These are phyloP conservation scores for Ceratocystis papillata DNA, from an alignment of 2,329 filamentous ascomycete genomes.

Conservation along the genomic window DNA sequence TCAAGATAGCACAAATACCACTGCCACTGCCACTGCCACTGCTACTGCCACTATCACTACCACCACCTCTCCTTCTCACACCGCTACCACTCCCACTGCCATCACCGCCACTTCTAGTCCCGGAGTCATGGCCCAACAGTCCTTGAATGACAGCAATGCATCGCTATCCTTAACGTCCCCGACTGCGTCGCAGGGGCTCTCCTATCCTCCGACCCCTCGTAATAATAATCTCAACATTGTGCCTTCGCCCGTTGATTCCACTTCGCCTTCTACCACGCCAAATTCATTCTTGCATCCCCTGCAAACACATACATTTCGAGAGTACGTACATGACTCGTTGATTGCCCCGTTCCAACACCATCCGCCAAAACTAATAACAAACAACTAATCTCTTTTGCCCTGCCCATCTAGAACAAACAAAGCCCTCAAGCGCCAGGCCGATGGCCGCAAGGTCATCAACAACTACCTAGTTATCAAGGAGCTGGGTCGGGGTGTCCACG, in stretches of 20 bases:
- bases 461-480: slow-evolving; percentile 96
- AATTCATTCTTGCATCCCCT: slow-evolving; percentile 59
- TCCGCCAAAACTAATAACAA: not conserved
- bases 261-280: slow-evolving; percentile 34
- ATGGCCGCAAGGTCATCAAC: slow-evolving; percentile 92
- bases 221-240: slow-evolving; percentile 26
- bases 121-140: slow-evolving; percentile 5
- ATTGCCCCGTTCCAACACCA: not conserved
- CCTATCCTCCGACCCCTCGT: slow-evolving; percentile 20
- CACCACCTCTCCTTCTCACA: no score
- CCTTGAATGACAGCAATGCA: slow-evolving; percentile 1
- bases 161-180: slow-evolving; percentile 17
- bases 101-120: not conserved
- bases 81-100: no score
- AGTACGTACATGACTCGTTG: slow-evolving; percentile 44
- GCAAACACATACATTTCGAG: slow-evolving; percentile 62
- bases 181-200: slow-evolving; percentile 18
- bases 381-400: slow-evolving; percentile 6
- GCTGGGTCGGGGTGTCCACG: slow-evolving; percentile 88
- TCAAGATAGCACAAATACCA: slow-evolving; percentile 1
- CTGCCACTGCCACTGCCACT: not conserved
- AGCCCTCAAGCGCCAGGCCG: slow-evolving; percentile 73
- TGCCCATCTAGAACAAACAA: slow-evolving; percentile 59
- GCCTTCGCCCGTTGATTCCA: slow-evolving; percentile 47
- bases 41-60: no score